Evolutionary conservation across 441 rosid species (phyloP).

Genomic region (Pelargonium cotyledonis): DNA sequence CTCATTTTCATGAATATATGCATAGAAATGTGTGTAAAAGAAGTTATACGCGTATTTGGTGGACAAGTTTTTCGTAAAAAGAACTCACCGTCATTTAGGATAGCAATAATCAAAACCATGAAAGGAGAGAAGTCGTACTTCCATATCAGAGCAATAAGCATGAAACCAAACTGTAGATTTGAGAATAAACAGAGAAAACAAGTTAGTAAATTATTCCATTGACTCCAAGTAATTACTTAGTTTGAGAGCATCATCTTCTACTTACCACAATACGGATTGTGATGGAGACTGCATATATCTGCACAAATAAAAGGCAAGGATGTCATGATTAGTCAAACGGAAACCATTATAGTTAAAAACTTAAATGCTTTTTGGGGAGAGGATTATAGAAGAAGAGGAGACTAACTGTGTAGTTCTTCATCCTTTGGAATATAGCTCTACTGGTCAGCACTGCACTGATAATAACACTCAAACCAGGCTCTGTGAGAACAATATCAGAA

Average conservation of each 20-base stretch:
- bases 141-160: constrained; percentile 92
- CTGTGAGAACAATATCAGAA: constrained; percentile 81
- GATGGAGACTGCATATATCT: constrained; percentile 90
- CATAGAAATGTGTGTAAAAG: neutral
- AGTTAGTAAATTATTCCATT: neutral
- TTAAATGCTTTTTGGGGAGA: neutral
- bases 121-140: constrained; percentile 88
- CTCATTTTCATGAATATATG: neutral
- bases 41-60: neutral
- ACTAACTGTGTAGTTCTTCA: constrained; percentile 87
- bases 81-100: constrained; percentile 79
- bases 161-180: constrained; percentile 67
- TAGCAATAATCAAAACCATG: constrained; percentile 95
- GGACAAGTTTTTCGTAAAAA: neutral
- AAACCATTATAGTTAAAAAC: constrained; percentile 6
- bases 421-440: constrained; percentile 83
- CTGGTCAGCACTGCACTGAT: constrained; percentile 76
- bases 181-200: neutral
- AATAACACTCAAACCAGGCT: constrained; percentile 88
- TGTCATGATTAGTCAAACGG: neutral
- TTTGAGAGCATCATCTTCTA: constrained; percentile 13
- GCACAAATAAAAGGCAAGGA: constrained; percentile 18
- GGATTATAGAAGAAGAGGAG: neutral
- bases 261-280: constrained; percentile 96
- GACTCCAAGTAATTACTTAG: neutral